Conservation (phyloP, 208 protist species). For the Balamuthia mandrillaris region DNA sequence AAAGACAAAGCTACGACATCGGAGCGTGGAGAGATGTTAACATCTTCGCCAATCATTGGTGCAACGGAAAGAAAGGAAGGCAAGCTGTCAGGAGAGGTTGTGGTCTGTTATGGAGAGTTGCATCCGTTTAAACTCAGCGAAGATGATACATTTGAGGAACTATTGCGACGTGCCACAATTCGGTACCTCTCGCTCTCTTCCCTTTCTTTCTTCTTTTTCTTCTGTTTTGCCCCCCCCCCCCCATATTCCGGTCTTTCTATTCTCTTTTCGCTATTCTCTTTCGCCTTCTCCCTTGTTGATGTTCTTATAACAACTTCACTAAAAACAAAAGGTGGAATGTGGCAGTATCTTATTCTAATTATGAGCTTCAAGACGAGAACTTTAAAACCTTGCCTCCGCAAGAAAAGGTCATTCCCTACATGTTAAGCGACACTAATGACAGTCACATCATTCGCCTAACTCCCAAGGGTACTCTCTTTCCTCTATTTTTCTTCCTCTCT, state of each 20-base stretch:
- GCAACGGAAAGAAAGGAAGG: neutral
- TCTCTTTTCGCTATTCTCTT: neutral
- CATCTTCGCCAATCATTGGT: neutral
- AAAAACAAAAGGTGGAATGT: neutral
- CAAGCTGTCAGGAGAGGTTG: neutral
- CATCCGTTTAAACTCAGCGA: neutral
- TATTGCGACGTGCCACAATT: neutral
- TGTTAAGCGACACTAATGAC: no score
- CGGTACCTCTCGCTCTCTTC: no score
- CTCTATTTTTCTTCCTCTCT: no score
- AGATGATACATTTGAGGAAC: neutral
- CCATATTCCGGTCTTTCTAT: no score
- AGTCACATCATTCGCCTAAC: no score
- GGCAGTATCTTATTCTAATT: neutral
- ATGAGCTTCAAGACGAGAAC: slow-evolving; percentile 7
- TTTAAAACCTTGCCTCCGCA: slow-evolving; percentile 1
- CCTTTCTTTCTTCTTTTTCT: no score
- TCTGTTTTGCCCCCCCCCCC: no score
- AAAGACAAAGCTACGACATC: neutral
- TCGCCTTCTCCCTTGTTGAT: neutral
- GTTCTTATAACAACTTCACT: neutral
- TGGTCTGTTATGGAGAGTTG: neutral
- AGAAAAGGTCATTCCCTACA: no score
- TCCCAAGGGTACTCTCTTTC: no score
- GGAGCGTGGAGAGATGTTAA: neutral